A percentile compares a stretch with the other conserved stretches of the same genome.
These are phyloP conservation scores for Pascua sp. DNA, from an alignment of 1,284 basidiomycete genomes.

Conservation along the genomic window DNA sequence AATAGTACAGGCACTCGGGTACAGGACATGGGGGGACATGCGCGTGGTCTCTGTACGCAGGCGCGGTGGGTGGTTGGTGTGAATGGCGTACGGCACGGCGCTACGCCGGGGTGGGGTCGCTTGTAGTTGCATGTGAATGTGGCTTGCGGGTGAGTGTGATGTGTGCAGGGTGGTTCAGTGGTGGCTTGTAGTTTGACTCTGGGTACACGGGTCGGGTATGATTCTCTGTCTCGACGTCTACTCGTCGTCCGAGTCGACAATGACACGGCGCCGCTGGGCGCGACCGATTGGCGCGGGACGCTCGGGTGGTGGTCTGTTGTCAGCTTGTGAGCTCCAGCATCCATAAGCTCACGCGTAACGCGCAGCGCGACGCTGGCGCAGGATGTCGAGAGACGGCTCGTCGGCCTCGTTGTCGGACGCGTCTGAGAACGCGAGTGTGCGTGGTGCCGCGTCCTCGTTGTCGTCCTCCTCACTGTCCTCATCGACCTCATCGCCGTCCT, in stretches of 20 bases:
- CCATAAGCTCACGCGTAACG: slow-evolving; percentile 11
- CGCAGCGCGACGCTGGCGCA: slow-evolving; percentile 12
- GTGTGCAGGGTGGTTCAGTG: neutral
- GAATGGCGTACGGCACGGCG: too few relatives aligned
- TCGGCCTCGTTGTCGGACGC: slow-evolving; percentile 20
- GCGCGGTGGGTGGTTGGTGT: too few relatives aligned
- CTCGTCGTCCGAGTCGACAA: slow-evolving; percentile 3
- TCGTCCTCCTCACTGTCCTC: neutral
- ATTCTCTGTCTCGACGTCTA: neutral
- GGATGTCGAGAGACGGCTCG: slow-evolving; percentile 20
- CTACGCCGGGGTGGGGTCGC: too few relatives aligned
- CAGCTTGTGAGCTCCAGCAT: neutral
- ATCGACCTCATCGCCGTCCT: slow-evolving; percentile 4
- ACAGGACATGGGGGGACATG: too few relatives aligned
- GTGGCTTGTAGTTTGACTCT: too few relatives aligned
- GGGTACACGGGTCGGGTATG: too few relatives aligned
- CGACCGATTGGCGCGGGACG: neutral
- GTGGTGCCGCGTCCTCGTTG: neutral
- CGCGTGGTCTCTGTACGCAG: too few relatives aligned
- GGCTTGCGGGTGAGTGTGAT: too few relatives aligned
- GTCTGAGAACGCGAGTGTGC: neutral
- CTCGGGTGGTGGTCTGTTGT: neutral
- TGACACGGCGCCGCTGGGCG: slow-evolving; percentile 1
- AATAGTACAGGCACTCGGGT: too few relatives aligned
- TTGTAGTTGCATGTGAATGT: too few relatives aligned